Evolutionary conservation across 306 rosid species (phyloP).

Genomic region (Vachellia collinsii): DNA sequence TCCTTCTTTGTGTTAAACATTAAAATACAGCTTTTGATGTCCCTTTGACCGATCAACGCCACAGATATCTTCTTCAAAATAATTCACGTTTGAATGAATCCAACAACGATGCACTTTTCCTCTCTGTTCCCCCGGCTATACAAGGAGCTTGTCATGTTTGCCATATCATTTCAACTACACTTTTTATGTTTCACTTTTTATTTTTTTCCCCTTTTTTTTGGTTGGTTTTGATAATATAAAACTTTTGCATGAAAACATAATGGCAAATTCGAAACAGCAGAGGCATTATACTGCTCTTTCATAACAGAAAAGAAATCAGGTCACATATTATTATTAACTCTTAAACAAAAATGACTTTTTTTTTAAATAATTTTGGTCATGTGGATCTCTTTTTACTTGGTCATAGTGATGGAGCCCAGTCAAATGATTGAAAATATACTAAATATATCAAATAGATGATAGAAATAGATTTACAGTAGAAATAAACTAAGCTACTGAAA

Average conservation of each 20-base stretch:
- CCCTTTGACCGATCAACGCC: conserved; percentile 71
- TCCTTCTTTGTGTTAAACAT: conserved; percentile 40
- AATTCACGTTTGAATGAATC: too few relatives aligned
- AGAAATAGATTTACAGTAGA: too few relatives aligned
- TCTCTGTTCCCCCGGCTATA: background rate
- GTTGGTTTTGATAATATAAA: too few relatives aligned
- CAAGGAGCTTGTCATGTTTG: background rate
- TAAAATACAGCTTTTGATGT: background rate
- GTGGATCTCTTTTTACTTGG: background rate
- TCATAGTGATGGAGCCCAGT: too few relatives aligned
- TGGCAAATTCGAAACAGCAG: too few relatives aligned
- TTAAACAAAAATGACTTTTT: background rate
- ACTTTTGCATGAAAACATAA: too few relatives aligned
- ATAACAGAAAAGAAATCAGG: background rate
- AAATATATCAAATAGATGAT: too few relatives aligned
- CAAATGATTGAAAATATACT: too few relatives aligned
- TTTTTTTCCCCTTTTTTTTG: too few relatives aligned
- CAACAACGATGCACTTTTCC: background rate
- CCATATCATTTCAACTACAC: background rate
- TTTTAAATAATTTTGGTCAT: too few relatives aligned
- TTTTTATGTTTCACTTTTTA: background rate
- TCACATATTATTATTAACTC: background rate
- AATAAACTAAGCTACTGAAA: too few relatives aligned
- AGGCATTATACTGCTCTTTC: too few relatives aligned
- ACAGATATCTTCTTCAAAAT: background rate